Base-by-base conservation (phyloP, 2,329 filamentous ascomycete genomes). In the Cercospora sp. region DNA sequence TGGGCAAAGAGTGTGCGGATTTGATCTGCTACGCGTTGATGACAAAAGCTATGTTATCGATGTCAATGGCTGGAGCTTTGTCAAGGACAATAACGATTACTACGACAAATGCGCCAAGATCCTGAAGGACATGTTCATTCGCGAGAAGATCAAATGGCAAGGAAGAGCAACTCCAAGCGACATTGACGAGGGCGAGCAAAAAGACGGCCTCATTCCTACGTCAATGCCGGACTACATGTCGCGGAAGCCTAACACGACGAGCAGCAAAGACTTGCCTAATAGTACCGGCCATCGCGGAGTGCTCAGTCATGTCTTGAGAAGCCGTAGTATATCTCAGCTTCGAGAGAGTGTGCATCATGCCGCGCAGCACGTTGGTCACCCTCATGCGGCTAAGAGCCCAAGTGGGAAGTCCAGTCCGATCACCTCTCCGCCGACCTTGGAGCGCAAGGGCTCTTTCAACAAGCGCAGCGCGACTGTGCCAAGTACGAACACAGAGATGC, bases 21-120 rank as follows among this genome's bases (percentile, higher is more conserved):
- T 99, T 76, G 95, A 99, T 78, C 85, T 99, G 69, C 84, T 99
- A 66, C 90, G 96, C 30, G 93, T 94, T 12, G 90, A 89, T 61
- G 92, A 93, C 16, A 92, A 92, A 79, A 98, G 94, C 78, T 99
- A 93, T 80, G 95, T 99, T 60, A 99, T 99, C 73, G 95, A 99
- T 76, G 95, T 99, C 74, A 99, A 99, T 79, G 95, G 95, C 12
- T 99, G 96, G 96, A 98, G 94, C 77, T 99, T 99, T 76, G 95
- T 99, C 79, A 99, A 99, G 79, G 96, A 99, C 79, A 99, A 99
- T 75, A 94, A 97, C 70, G 94, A 97, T 69, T 99, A 99, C 80
- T 99, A 99, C 79, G 92, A 98, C 76, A 92, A 93, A 76, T 95
- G 91, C 74, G 89, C 95, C 24, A 89, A 85, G 68, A 97, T 98